Evolutionary conservation across 2,329 filamentous ascomycete genomes (phyloP), one percentile per base, ranked within the genome.

Genomic region (Colletotrichum phormii): DNA sequence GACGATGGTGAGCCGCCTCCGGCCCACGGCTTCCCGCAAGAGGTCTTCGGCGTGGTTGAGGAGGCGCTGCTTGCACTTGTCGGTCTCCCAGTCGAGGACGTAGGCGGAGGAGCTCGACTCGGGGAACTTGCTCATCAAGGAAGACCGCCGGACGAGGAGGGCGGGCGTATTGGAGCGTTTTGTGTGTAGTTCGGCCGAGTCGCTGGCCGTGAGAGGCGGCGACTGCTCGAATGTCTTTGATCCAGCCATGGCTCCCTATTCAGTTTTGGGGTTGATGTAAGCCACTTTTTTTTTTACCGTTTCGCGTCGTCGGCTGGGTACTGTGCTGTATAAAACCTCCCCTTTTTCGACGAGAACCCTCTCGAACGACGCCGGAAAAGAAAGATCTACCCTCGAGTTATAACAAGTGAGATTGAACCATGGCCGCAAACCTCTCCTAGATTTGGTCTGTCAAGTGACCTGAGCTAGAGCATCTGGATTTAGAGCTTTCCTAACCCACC

Each of bases 121-220:
- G 55, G 71, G 66, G 13, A 71, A 64, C 66, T 57, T 73, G 54
- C 61, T 70, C 31, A 68, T 68, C 33, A 73, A 7, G 18, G 71
- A 73, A 3, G 71, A 71, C 13, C 71, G 60, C 60, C 66, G 71
- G 18, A 73, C 66, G 18, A 73, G 66, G 35, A 73, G 51, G 29
- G 71, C 71, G 54, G 71, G 71, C 6, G 55, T 71, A 46, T 71
- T 73, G 35, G 66, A 62, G 31, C 70, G 70, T 57, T 73, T 73
- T 46, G 66, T 64, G 29, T 71, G 71, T n/a, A 42, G 37, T 42
- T 71, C 71, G 26, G 60, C 55, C n/a, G 24, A 37, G 55, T 73
- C 71, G 55, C 61, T 73, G 29, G 71, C 60, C 33, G 67, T 71
- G 8, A 49, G 60, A 29, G 71, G 67, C 24, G 66, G 71, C 7